Conservation (phyloP, 2,329 filamentous ascomycete species). For the Verticillium albo-atrum region DNA sequence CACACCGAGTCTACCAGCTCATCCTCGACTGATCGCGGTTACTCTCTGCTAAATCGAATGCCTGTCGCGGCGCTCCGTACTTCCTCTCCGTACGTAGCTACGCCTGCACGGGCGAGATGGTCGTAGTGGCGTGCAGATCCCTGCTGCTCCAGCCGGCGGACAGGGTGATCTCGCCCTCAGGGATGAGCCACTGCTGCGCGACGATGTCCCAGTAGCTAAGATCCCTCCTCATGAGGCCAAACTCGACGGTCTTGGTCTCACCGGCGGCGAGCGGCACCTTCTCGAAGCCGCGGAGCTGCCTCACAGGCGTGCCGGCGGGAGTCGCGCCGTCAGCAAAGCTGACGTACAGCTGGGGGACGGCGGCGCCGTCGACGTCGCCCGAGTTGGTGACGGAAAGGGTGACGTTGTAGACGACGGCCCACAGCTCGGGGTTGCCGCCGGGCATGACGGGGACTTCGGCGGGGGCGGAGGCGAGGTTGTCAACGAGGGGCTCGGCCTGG, state of each 20-base stretch:
- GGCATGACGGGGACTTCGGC: constrained; percentile 29
- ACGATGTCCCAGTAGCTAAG: constrained; percentile 35
- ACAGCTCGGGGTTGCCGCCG: constrained; percentile 45
- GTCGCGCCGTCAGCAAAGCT: constrained; percentile 24
- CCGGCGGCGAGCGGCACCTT: constrained; percentile 33
- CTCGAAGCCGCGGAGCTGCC: constrained; percentile 39
- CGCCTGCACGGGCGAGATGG: neutral
- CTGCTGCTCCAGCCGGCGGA: constrained; percentile 24
- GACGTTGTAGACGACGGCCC: constrained; percentile 37
- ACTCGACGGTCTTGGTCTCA: constrained; percentile 22
- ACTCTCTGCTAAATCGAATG: no score
- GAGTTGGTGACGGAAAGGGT: constrained; percentile 34
- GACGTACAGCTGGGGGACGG: constrained; percentile 25
- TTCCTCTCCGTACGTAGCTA: neutral
- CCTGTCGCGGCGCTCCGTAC: no score
- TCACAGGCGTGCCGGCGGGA: constrained; percentile 30
- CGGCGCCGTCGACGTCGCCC: constrained; percentile 17
- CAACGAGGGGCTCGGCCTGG: constrained; percentile 36
- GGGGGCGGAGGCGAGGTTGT: constrained; percentile 45
- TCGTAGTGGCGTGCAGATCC: constrained; percentile 1
- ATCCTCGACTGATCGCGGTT: no score
- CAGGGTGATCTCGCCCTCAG: constrained; percentile 20
- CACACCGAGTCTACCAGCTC: no score
- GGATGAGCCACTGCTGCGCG: constrained; percentile 22
- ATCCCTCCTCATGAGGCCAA: constrained; percentile 27